Percentiles rank a stretch among this genome's conserved stretches.
Conservation (phyloP, 2,329 filamentous ascomycete species). For the Pseudocercospora pini-densiflorae region DNA sequence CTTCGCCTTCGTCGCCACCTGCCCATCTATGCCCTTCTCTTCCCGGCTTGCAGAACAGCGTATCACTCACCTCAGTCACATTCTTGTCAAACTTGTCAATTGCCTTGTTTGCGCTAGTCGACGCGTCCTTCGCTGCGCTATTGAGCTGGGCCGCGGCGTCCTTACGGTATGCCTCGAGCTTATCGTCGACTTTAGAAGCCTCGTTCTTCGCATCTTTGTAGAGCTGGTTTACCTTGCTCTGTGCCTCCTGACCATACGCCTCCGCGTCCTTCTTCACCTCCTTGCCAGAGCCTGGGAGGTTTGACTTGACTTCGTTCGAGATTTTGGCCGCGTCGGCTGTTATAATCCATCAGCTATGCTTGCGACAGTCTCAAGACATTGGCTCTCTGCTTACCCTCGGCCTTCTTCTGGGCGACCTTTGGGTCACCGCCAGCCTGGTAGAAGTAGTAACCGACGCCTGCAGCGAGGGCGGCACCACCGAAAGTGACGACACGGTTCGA, state of each 20-base stretch:
- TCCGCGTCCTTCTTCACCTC: conserved; percentile 65
- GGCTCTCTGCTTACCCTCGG: conserved; percentile 68
- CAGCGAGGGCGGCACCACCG: conserved; percentile 64
- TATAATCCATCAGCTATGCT: background rate
- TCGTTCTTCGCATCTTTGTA: conserved; percentile 65
- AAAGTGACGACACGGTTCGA: conserved; percentile 29
- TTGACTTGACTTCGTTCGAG: conserved; percentile 67
- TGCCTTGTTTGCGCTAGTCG: conserved; percentile 45
- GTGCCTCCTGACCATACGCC: conserved; percentile 51
- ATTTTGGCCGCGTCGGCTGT: conserved; percentile 77
- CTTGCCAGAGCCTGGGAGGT: conserved; percentile 66
- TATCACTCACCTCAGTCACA: conserved; percentile 55
- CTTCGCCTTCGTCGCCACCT: conserved; percentile 13
- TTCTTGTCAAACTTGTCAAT: conserved; percentile 83
- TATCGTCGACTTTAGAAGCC: conserved; percentile 38
- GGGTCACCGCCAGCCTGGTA: conserved; percentile 83
- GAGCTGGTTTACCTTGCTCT: conserved; percentile 63
- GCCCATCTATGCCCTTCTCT: conserved; percentile 25
- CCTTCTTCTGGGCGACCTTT: conserved; percentile 81
- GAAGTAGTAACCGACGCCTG: conserved; percentile 82
- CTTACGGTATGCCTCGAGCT: conserved; percentile 31
- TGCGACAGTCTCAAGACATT: no score
- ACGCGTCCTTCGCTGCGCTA: conserved; percentile 61
- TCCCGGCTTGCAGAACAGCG: conserved; percentile 25
- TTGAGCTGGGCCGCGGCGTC: conserved; percentile 62